Percentiles rank a stretch among this genome's conserved stretches.
Evolutionary conservation across 2,329 filamentous ascomycete species (phyloP).

Genomic region (Colletotrichum sp.): DNA sequence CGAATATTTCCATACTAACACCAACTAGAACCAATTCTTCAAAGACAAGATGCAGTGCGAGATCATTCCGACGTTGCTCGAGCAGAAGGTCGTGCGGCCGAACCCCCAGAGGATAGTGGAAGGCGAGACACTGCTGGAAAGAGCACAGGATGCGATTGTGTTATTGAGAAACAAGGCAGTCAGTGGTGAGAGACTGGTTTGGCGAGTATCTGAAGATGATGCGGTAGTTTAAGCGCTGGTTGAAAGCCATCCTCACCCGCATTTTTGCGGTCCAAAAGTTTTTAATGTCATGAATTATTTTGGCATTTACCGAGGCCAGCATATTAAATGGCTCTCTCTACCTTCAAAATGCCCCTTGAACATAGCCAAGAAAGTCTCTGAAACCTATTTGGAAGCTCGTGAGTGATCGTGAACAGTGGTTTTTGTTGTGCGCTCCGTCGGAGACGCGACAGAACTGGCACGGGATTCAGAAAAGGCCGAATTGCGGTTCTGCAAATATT

Average conservation of each 20-base stretch:
- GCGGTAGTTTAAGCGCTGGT: background rate
- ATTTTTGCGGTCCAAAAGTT: background rate
- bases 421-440: background rate
- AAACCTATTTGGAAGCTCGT: rapidly evolving
- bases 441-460: background rate
- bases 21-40: slow-evolving; percentile 56
- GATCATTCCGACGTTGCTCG: slow-evolving; percentile 56
- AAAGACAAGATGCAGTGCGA: slow-evolving; percentile 58
- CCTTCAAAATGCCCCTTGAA: background rate
- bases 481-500: background rate
- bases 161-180: slow-evolving; percentile 39
- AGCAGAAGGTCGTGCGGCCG: slow-evolving; percentile 41
- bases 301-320: rapidly evolving
- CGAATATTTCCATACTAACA: background rate
- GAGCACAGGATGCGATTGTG: slow-evolving; percentile 42
- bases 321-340: too few relatives aligned
- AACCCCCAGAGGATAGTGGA: slow-evolving; percentile 47
- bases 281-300: background rate
- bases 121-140: slow-evolving; percentile 40
- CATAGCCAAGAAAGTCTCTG: rapidly evolving
- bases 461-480: background rate
- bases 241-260: background rate
- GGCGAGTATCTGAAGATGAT: slow-evolving; percentile 28
- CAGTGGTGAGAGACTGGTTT: slow-evolving; percentile 46
- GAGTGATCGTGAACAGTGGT: background rate